Percentiles rank a stretch among this genome's conserved stretches.
phyloP scores from a whole-genome alignment of 257 asterid species.

The Solanum tarapatanum region DNA sequence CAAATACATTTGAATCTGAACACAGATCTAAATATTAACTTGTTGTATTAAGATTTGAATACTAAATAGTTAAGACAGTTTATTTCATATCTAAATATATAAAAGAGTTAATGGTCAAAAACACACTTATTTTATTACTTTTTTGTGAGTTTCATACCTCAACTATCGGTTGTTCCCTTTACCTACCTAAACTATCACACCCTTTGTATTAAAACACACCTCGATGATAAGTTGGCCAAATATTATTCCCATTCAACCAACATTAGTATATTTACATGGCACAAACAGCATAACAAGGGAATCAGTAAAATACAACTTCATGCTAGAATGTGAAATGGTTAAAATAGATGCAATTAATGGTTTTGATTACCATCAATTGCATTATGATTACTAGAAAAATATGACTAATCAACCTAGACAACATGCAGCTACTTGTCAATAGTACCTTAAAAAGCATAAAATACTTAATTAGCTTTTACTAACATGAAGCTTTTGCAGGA shows the following conservation, averaged over 20 bases:
- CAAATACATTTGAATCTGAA: neutral
- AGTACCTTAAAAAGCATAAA: neutral
- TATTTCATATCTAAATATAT: too few relatives aligned
- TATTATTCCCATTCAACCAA: neutral
- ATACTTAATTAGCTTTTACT: neutral
- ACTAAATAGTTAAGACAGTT: neutral
- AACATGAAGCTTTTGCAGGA: neutral
- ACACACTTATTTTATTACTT: neutral
- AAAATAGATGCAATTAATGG: neutral
- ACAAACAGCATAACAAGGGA: neutral
- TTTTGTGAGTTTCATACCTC: neutral
- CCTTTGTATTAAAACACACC: neutral
- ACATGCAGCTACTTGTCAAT: neutral
- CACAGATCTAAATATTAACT: neutral
- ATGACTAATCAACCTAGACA: neutral
- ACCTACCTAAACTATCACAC: neutral
- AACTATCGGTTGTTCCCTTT: neutral
- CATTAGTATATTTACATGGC: neutral
- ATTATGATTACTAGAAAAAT: neutral
- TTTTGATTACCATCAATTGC: neutral
- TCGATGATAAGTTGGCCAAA: neutral
- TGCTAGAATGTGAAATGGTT: neutral
- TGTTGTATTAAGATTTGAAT: neutral
- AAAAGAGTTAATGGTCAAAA: neutral
- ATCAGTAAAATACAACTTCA: neutral